Conservation (phyloP, 192 early-diverging fungal species). For the Gigaspora rosea region DNA sequence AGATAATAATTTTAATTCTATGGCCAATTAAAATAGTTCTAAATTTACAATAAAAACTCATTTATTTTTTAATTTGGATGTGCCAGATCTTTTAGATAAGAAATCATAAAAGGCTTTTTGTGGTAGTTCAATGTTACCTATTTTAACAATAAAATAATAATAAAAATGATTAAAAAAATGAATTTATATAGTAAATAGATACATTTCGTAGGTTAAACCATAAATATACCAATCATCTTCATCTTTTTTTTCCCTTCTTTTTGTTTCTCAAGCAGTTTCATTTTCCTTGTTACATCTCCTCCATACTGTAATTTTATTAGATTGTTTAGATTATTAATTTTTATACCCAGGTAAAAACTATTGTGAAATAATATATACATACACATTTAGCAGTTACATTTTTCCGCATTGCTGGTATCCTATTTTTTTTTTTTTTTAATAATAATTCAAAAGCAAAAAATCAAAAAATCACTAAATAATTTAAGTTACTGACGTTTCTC, state of each 20-base stretch:
- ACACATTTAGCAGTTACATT: constrained; percentile 95
- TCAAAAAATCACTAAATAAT: too few species aligned
- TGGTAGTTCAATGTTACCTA: constrained; percentile 86
- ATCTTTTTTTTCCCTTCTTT: constrained; percentile 97
- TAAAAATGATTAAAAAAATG: constrained; percentile 9
- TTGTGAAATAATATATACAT: constrained; percentile 36
- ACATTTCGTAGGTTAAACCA: not conserved
- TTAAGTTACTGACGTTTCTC: constrained; percentile 67
- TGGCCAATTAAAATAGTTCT: too few species aligned
- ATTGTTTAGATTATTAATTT: not conserved
- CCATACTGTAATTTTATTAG: constrained; percentile 68
- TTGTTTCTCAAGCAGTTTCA: constrained; percentile 95
- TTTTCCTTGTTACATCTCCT: constrained; percentile 94
- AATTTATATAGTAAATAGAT: not conserved
- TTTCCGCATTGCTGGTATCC: constrained; percentile 83
- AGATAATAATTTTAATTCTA: too few species aligned
- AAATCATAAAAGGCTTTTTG: constrained; percentile 87
- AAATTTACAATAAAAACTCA: too few species aligned
- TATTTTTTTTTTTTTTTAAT: constrained; percentile 28
- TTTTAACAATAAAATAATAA: constrained; percentile 9
- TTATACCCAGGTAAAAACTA: not conserved
- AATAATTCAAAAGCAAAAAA: too few species aligned
- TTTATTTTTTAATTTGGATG: not conserved
- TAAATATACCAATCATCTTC: constrained; percentile 67
- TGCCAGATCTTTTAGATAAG: constrained; percentile 47